Evolutionary conservation across 106 monocot genomes (phyloP), one percentile per base, ranked within the genome.

Genomic region (Dendrobium huoshanense): DNA sequence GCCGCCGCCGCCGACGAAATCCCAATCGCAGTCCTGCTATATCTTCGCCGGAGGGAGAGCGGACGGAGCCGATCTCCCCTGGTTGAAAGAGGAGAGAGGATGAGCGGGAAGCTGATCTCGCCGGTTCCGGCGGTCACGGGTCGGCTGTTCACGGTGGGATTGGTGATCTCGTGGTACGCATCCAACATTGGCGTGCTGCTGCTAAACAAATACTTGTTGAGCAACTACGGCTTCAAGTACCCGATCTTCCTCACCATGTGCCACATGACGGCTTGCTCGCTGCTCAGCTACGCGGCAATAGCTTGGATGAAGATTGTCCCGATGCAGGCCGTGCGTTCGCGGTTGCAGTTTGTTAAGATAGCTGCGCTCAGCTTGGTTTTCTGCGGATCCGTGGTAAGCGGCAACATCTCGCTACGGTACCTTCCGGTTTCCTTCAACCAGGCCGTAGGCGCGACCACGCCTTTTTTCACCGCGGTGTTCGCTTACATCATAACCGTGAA

Each of bases 181-280:
- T 91, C 91, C 86, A 91, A 91, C 81, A 91, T 91, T 77, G 91
- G 91, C 55, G 91, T 91, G 67, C 86, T 91, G 20, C 81, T 91
- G 20, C 88, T 91, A 44, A 86, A 83, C 85, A 81, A 85, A 74
- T 80, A 83, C 68, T 73, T 83, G 20, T 77, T 85, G 33, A 72
- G 72, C 19, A 88, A 83, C 40, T 85, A 83, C 19, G 84, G 82
- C 4, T 88, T 85, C 77, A 61, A 78, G 80, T 87, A 83, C 83
- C 86, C 86, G 4, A 83, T 87, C 49, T 87, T 87, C 77, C 86
- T 87, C 72, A 87, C 86, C 3, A 87, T 87, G 86, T 83, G 86
- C 77, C 86, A 87, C 80, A 87, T 87, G 86, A 87, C 86, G 41
- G 83, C 86, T 6, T 87, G 86, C 86, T 83, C 86, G 2, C 73